phyloP scores from a whole-genome alignment of 768 basidiomycete genomes.

The Suillus subaureus region DNA sequence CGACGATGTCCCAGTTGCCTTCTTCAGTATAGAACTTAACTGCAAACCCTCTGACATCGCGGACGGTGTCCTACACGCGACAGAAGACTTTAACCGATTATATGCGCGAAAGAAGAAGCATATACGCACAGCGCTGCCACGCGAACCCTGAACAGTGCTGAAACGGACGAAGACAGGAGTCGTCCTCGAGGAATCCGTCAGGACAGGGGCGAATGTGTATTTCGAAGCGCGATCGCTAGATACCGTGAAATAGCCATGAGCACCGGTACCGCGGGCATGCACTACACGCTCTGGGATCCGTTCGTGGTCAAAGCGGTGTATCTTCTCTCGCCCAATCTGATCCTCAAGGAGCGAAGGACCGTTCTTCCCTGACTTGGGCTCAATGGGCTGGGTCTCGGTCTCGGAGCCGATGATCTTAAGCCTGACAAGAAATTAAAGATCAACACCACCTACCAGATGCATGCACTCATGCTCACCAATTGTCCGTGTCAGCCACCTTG shows the following conservation, averaged over 20 bases:
- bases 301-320: constrained; percentile 83
- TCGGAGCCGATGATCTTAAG: constrained; percentile 40
- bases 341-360: constrained; percentile 84
- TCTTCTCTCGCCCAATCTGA: constrained; percentile 73
- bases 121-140: constrained; percentile 73
- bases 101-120: not conserved
- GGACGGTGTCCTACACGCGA: constrained; percentile 61
- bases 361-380: not conserved
- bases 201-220: constrained; percentile 67
- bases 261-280: constrained; percentile 71
- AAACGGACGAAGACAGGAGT: constrained; percentile 86
- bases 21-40: constrained; percentile 81
- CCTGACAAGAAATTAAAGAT: constrained; percentile 40
- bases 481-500: constrained; percentile 61
- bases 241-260: constrained; percentile 84
- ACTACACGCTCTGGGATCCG: constrained; percentile 87
- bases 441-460: constrained; percentile 7
- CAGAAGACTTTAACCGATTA: constrained; percentile 2
- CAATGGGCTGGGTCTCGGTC: not conserved
- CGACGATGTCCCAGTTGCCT: constrained; percentile 88
- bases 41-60: constrained; percentile 89
- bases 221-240: constrained; percentile 68
- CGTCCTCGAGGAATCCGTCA: constrained; percentile 70
- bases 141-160: constrained; percentile 80
- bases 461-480: constrained; percentile 45